phyloP scores from a whole-genome alignment of 495 filamentous ascomycete genomes.

The Tirmania nivea region DNA sequence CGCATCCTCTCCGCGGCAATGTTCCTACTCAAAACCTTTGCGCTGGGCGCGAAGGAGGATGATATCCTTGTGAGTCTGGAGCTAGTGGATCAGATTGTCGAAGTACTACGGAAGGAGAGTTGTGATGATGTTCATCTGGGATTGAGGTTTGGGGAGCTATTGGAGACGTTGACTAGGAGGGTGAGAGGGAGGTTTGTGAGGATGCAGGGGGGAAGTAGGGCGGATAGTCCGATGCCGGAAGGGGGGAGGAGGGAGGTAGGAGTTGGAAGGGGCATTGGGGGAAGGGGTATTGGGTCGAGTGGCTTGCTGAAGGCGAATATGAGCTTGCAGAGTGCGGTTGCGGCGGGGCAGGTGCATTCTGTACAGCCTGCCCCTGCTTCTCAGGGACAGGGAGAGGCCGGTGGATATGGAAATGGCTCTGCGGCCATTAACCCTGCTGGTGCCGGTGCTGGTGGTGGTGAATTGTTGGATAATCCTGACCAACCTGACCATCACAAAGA shows the following conservation, averaged over 20 bases:
- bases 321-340: neutral
- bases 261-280: neutral
- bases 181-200: constrained; percentile 50
- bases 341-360: neutral
- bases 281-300: neutral
- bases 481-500: neutral
- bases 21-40: constrained; percentile 87
- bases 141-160: constrained; percentile 76
- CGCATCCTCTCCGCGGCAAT: constrained; percentile 86
- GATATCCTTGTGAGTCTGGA: constrained; percentile 64
- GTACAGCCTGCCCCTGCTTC: neutral
- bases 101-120: constrained; percentile 60
- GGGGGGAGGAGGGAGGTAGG: neutral
- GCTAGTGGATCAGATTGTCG: constrained; percentile 58
- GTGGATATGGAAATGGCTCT: neutral
- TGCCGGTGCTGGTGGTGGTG: neutral
- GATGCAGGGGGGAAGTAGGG: neutral
- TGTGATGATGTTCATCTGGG: constrained; percentile 96
- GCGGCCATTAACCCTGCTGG: neutral
- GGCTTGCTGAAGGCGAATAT: neutral
- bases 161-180: constrained; percentile 56
- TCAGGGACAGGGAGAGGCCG: neutral
- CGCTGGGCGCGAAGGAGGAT: constrained; percentile 70
- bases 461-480: neutral
- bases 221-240: neutral